Evolutionary conservation across 768 basidiomycete species (phyloP).

Genomic region (Trametes cubensis): DNA sequence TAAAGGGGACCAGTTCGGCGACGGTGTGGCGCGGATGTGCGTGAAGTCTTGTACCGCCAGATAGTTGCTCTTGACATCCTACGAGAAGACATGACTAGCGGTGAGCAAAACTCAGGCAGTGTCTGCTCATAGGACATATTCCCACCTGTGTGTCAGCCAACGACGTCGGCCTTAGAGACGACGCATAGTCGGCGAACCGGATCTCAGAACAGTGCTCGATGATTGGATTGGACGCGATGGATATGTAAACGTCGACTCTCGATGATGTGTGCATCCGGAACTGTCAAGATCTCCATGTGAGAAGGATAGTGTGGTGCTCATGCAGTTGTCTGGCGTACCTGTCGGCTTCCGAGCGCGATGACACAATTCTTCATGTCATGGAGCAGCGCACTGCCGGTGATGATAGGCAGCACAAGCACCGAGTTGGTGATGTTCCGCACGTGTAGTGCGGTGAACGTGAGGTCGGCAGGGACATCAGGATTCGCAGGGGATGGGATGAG

Average conservation of each 20-base stretch:
- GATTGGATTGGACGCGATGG: conserved; percentile 70
- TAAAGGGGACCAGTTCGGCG: conserved; percentile 69
- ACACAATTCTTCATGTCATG: conserved; percentile 64
- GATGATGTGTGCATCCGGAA: conserved; percentile 86
- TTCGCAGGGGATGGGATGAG: conserved; percentile 41
- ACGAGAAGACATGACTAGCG: not conserved
- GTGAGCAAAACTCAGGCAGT: not conserved
- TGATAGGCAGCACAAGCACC: conserved; percentile 63
- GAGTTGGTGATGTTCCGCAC: conserved; percentile 60
- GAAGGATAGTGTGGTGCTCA: not conserved
- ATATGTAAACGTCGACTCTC: conserved; percentile 64
- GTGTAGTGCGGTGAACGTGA: conserved; percentile 59
- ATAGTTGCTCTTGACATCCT: conserved; percentile 36
- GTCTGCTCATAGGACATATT: not conserved
- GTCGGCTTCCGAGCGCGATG: conserved; percentile 77
- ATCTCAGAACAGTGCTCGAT: conserved; percentile 75
- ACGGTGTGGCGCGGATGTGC: conserved; percentile 73
- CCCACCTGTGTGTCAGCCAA: conserved; percentile 10
- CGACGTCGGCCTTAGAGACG: conserved; percentile 26
- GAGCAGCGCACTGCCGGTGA: conserved; percentile 74
- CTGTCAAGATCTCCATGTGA: conserved; percentile 43
- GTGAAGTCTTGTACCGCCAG: conserved; percentile 81
- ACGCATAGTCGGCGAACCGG: conserved; percentile 67
- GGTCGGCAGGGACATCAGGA: conserved; percentile 2
- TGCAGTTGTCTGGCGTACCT: conserved; percentile 50